These are phyloP conservation scores for Hymenoscyphus occultus DNA, from an alignment of 2,329 filamentous ascomycete genomes.

Conservation along the genomic window DNA sequence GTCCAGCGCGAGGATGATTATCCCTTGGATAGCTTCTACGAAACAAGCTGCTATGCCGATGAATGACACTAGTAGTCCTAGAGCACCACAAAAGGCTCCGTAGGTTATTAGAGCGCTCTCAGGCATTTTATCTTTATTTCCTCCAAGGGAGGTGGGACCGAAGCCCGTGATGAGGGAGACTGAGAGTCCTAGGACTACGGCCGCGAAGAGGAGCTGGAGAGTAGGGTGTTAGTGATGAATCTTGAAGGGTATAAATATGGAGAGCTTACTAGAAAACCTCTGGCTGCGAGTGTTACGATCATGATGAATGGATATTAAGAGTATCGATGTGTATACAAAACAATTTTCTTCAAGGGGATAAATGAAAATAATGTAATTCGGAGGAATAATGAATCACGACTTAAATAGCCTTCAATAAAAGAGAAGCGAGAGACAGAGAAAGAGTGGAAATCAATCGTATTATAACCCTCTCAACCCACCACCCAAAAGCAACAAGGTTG, in stretches of 20 bases:
- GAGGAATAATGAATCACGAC: not conserved
- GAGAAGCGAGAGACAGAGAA: not conserved
- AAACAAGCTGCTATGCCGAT: constrained; percentile 28
- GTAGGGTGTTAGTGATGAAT: constrained; percentile 3
- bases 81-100: constrained; percentile 31
- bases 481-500: not conserved
- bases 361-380: not conserved
- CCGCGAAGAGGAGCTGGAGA: constrained; percentile 26
- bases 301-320: constrained; percentile 19
- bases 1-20: constrained; percentile 28
- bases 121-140: constrained; percentile 11
- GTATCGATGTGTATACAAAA: not conserved
- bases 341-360: not conserved
- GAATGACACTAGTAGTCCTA: constrained; percentile 22
- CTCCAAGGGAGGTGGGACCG: constrained; percentile 14
- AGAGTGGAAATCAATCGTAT: not conserved
- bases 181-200: constrained; percentile 29
- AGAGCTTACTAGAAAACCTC: constrained; percentile 23
- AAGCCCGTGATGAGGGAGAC: constrained; percentile 26
- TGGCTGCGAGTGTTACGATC: constrained; percentile 27
- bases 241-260: too few species aligned
- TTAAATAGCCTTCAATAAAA: not conserved
- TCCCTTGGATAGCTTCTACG: constrained; percentile 27
- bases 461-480: not conserved
- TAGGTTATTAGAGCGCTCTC: constrained; percentile 23